phyloP scores from a whole-genome alignment of 306 rosid species.

The Fagus sylvatica region DNA sequence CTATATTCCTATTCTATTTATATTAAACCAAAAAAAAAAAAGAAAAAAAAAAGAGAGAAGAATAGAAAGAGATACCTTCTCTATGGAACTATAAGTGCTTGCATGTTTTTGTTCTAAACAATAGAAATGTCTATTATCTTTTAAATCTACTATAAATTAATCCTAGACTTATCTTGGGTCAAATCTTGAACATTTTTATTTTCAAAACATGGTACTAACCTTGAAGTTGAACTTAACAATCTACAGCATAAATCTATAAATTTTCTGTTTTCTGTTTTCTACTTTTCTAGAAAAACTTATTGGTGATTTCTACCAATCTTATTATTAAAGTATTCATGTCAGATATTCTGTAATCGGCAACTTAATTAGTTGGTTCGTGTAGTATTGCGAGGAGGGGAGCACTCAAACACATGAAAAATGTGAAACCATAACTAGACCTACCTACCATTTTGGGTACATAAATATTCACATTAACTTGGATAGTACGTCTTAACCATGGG shows the following conservation, averaged over 20 bases:
- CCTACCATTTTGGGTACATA: slow-evolving; percentile 6
- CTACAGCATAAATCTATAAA: background rate
- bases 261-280: background rate
- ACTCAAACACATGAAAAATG: slow-evolving; percentile 12
- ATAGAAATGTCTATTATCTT: too few relatives aligned
- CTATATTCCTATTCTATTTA: too few relatives aligned
- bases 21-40: too few relatives aligned
- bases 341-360: background rate
- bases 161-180: too few relatives aligned
- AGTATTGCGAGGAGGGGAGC: background rate
- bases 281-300: background rate
- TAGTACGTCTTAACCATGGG: background rate
- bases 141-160: too few relatives aligned
- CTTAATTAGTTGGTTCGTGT: slow-evolving; percentile 3
- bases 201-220: too few relatives aligned
- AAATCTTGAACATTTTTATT: too few relatives aligned
- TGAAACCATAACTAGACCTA: slow-evolving; percentile 14
- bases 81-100: too few relatives aligned
- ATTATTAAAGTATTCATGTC: background rate
- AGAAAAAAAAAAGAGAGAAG: too few relatives aligned
- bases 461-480: background rate
- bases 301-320: background rate
- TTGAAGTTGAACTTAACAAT: too few relatives aligned
- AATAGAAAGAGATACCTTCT: too few relatives aligned
- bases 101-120: too few relatives aligned